Evolutionary conservation across 2,329 filamentous ascomycete genomes (phyloP).

Genomic region (Stromatinia cepivora): DNA sequence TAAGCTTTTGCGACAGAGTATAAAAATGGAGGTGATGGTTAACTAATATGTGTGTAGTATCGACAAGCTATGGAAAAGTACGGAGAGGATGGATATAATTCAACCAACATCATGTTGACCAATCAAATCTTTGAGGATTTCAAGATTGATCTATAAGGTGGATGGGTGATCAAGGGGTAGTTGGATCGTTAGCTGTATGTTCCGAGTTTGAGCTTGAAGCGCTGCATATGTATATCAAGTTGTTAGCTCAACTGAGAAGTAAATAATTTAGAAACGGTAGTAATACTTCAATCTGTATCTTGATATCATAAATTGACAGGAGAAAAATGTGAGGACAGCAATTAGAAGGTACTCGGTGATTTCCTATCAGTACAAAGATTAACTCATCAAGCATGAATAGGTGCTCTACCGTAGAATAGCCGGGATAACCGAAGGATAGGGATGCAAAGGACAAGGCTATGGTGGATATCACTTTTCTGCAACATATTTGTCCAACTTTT

Average conservation of each 20-base stretch:
- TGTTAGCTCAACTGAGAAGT: neutral
- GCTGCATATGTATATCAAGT: constrained; percentile 11
- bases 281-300: neutral
- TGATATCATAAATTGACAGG: neutral
- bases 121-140: neutral
- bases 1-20: constrained; percentile 42
- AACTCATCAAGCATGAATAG: constrained; percentile 2
- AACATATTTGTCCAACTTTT: constrained; percentile 6
- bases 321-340: neutral
- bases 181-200: constrained; percentile 6
- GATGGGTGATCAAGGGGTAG: constrained; percentile 10
- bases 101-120: constrained; percentile 17
- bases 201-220: neutral
- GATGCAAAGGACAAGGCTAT: constrained; percentile 14
- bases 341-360: neutral
- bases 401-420: constrained; percentile 2
- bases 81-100: neutral
- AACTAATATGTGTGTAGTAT: constrained; percentile 32
- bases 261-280: neutral
- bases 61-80: constrained; percentile 30
- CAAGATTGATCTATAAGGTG: constrained; percentile 26
- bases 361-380: neutral
- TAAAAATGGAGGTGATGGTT: neutral
- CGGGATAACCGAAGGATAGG: constrained; percentile 12
- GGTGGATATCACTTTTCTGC: constrained; percentile 10